These are phyloP conservation scores for Hebeloma cylindrosporum DNA, from an alignment of 768 basidiomycete genomes.

Conservation along the genomic window DNA sequence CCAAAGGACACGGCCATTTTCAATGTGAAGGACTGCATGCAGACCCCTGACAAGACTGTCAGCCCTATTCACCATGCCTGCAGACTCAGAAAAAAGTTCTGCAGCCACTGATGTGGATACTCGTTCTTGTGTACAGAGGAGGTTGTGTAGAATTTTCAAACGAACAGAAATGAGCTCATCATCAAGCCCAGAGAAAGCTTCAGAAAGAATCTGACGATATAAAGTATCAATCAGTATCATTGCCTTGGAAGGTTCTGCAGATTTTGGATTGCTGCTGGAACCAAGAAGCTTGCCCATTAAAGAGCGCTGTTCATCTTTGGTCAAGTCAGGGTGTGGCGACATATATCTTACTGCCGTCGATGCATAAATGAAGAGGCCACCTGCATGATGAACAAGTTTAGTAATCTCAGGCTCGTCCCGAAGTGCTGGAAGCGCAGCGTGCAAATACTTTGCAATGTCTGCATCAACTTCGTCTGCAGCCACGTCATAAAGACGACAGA, in stretches of 20 bases:
- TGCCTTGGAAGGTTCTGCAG: constrained; percentile 6
- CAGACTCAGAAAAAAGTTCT: not conserved
- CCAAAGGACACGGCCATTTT: constrained; percentile 3
- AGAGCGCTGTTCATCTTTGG: not conserved
- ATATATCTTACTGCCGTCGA: constrained; percentile 25
- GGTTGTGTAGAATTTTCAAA: constrained; percentile 13
- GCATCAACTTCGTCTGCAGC: constrained; percentile 3
- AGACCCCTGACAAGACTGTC: not conserved
- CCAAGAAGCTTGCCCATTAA: not conserved
- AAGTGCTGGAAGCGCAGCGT: constrained; percentile 4
- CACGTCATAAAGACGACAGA: constrained; percentile 17
- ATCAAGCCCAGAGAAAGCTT: constrained; percentile 12
- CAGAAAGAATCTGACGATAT: constrained; percentile 16
- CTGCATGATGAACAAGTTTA: constrained; percentile 14
- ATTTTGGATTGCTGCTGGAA: constrained; percentile 10
- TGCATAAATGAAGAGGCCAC: constrained; percentile 30
- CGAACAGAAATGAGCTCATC: constrained; percentile 4
- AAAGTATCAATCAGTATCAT: not conserved
- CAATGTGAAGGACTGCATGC: constrained; percentile 10
- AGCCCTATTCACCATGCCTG: not conserved
- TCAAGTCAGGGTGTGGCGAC: not conserved
- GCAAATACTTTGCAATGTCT: constrained; percentile 11
- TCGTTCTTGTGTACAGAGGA: constrained; percentile 8
- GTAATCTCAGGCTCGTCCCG: constrained; percentile 1
- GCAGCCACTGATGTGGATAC: not conserved